Evolutionary conservation across 805 yeast genomes (phyloP).

Genomic region (Candida wancherniae): DNA sequence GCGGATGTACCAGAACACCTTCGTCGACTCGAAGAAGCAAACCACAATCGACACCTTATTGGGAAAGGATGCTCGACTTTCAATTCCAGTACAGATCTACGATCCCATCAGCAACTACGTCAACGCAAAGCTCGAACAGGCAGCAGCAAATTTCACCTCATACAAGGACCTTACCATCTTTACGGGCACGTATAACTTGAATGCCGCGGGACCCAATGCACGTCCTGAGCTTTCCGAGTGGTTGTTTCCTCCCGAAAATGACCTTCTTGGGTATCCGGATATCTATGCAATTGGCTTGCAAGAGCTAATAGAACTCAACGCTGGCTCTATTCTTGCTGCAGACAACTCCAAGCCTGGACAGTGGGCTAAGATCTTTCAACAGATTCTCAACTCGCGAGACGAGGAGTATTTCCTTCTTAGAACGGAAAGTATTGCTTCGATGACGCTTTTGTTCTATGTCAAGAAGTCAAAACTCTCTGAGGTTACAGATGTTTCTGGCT

Average conservation of each 20-base stretch:
- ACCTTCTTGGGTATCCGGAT: slow-evolving; percentile 52
- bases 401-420: slow-evolving; percentile 57
- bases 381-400: slow-evolving; percentile 49
- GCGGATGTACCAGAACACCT: slow-evolving; percentile 91
- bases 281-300: slow-evolving; percentile 88
- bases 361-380: slow-evolving; percentile 71
- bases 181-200: slow-evolving; percentile 83
- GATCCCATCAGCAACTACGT: slow-evolving; percentile 90
- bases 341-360: slow-evolving; percentile 71
- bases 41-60: slow-evolving; percentile 80
- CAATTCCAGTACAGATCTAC: slow-evolving; percentile 64
- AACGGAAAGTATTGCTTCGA: slow-evolving; percentile 71
- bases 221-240: slow-evolving; percentile 63
- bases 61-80: slow-evolving; percentile 70
- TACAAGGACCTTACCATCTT: slow-evolving; percentile 58
- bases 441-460: slow-evolving; percentile 60
- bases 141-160: slow-evolving; percentile 53
- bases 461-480: slow-evolving; percentile 33
- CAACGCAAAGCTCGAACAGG: slow-evolving; percentile 51
- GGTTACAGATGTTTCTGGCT: slow-evolving; percentile 86
- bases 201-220: slow-evolving; percentile 52
- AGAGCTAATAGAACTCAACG: slow-evolving; percentile 88
- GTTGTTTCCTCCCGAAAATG: slow-evolving; percentile 70
- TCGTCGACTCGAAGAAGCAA: slow-evolving; percentile 88
- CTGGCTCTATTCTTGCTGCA: slow-evolving; percentile 83